Base-by-base conservation (phyloP, 208 protist genomes). In the Leptomonas seymouri region DNA sequence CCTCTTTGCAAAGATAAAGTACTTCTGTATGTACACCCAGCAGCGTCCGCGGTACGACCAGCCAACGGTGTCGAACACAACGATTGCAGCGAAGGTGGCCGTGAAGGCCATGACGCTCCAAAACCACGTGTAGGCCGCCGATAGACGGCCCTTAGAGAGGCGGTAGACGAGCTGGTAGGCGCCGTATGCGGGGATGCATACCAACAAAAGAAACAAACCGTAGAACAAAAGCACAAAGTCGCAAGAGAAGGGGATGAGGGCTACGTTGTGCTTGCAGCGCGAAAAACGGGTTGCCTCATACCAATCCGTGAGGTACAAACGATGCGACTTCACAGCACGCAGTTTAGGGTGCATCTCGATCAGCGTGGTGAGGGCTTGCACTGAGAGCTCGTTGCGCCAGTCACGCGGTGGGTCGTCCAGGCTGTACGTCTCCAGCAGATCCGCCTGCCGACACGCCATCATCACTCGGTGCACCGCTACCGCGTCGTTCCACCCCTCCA, bases 341-440 rank as follows among this genome's bases (percentile, higher is more conserved):
- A 97, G 74, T 61, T 86, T 88, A 8, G 92, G 92, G 78, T 97
- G 89, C 92, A 97, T 97, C 81, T 97, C 92, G 64, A 93, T 90
- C 9, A 97, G 77, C 3, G 89, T 94, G 2, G 81, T 82, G 34
- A 97, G 85, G 1, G 92, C 89, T 77, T 97, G 89, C 56, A 97
- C 89, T 31, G 86, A 82, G 1, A 97, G 72, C 74, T 97, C 92
- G 76, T 91, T 93, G 63, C 86, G 87, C 88, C 92, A 97, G 39
- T 87, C 66, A 3, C 87, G 82, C 45, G 82, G 83, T 9, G 75
- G 69, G 61, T 96, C 89, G 67, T 91, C 80, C 6, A 87, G 78
- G 50, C 82, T 90, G 68, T 85, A 94, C 6, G 87, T 85, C 60
- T 97, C 92, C 23, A 97, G 55, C 53, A 89, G 77, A 30, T 97